Conservation (phyloP, 768 basidiomycete species). For the Boletus rex-veris region DNA sequence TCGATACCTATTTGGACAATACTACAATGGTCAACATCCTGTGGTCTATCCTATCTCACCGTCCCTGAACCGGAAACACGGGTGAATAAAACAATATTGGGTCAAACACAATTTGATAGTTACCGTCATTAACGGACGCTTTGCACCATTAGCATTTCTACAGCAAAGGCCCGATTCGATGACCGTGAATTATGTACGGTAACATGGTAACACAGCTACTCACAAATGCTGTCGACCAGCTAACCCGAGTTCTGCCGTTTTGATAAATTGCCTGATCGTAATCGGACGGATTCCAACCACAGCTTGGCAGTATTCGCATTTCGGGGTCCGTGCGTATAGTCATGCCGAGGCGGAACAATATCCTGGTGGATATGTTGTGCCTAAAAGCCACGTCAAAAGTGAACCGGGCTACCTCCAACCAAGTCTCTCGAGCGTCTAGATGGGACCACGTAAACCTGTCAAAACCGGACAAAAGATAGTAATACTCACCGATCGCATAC, state of each 20-base stretch:
- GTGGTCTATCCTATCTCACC: neutral
- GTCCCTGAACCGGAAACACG: neutral
- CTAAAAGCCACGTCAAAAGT: neutral
- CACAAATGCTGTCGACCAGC: conserved; percentile 1
- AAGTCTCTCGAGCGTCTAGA: too few relatives aligned
- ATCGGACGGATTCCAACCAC: neutral
- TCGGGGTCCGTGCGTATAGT: too few relatives aligned
- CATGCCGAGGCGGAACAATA: too few relatives aligned
- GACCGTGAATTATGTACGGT: too few relatives aligned
- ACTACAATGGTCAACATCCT: neutral
- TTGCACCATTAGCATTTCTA: neutral
- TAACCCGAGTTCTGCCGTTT: neutral
- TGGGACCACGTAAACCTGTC: too few relatives aligned
- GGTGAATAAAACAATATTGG: too few relatives aligned
- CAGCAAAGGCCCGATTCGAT: neutral
- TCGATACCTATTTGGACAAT: neutral
- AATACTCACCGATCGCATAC: too few relatives aligned
- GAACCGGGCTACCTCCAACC: too few relatives aligned
- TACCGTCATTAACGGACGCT: neutral
- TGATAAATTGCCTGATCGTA: neutral
- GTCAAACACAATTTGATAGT: too few relatives aligned
- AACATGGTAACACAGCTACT: conserved; percentile 1
- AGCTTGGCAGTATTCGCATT: conserved; percentile 8
- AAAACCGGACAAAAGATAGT: too few relatives aligned
- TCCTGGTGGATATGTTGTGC: too few relatives aligned